phyloP scores from a whole-genome alignment of 1,284 basidiomycete genomes.

The Ceratobasidium sp. region DNA sequence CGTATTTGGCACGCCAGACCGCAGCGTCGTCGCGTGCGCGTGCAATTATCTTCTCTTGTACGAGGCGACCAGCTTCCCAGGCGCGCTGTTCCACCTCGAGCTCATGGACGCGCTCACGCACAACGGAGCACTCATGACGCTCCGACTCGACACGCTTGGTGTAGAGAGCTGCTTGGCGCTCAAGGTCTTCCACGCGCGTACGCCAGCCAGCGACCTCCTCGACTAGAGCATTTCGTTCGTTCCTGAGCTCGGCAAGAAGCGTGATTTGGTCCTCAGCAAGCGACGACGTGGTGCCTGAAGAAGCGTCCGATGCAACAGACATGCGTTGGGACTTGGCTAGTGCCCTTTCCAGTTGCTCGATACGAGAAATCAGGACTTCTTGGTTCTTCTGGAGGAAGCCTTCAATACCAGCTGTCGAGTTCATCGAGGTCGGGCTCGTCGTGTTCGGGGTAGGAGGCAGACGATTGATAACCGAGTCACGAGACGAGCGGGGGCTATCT shows the following conservation, averaged over 20 bases:
- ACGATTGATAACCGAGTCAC: constrained; percentile 58
- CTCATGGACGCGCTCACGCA: constrained; percentile 61
- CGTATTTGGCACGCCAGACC: constrained; percentile 21
- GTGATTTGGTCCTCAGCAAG: constrained; percentile 44
- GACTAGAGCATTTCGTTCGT: constrained; percentile 81
- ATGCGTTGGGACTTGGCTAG: constrained; percentile 55
- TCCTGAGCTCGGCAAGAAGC: constrained; percentile 72
- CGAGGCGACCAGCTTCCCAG: constrained; percentile 30
- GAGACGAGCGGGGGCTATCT: constrained; percentile 26
- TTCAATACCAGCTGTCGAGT: constrained; percentile 63
- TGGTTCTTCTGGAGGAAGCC: constrained; percentile 74
- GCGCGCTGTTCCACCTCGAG: constrained; percentile 32
- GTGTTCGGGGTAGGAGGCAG: constrained; percentile 67
- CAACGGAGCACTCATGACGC: constrained; percentile 78
- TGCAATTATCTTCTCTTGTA: not conserved
- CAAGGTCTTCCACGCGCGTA: constrained; percentile 71
- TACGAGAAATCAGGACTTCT: constrained; percentile 78
- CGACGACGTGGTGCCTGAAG: constrained; percentile 33
- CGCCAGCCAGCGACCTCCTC: constrained; percentile 81
- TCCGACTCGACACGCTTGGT: constrained; percentile 74
- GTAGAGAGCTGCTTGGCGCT: constrained; percentile 61
- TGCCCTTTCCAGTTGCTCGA: constrained; percentile 78
- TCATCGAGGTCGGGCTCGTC: constrained; percentile 40
- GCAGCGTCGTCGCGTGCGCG: constrained; percentile 24
- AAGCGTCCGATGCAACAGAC: constrained; percentile 47